Evolutionary conservation across 345 rosid species (phyloP).

Genomic region (Triadica sebifera): DNA sequence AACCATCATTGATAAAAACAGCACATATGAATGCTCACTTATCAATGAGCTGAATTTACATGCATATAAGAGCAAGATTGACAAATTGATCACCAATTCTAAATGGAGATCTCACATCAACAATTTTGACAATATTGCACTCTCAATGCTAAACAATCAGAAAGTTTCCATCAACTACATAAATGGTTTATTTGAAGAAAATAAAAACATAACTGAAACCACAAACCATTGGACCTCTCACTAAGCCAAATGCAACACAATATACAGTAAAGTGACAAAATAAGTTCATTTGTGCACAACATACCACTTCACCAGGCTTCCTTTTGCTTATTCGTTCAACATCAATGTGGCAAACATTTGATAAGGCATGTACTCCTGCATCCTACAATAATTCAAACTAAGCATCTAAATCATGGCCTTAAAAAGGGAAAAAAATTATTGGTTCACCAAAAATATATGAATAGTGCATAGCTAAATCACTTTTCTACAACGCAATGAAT

Average conservation of each 20-base stretch:
- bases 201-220: neutral
- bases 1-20: neutral
- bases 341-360: slow-evolving; percentile 97
- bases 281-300: slow-evolving; percentile 10
- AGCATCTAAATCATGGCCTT: slow-evolving; percentile 6
- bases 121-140: neutral
- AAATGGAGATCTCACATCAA: neutral
- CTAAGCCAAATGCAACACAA: neutral
- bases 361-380: slow-evolving; percentile 92
- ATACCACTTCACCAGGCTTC: slow-evolving; percentile 89
- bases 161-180: neutral
- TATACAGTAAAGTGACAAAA: neutral
- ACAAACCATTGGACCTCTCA: neutral
- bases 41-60: neutral
- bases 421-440: neutral
- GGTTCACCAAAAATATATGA: neutral
- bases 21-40: neutral
- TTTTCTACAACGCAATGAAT: neutral
- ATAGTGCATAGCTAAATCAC: neutral
- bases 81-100: neutral
- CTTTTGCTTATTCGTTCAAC: slow-evolving; percentile 84
- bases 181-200: neutral
- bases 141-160: neutral
- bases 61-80: neutral
- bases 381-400: slow-evolving; percentile 49